A percentile compares a stretch with the other conserved stretches of the same genome.
phyloP scores from a whole-genome alignment of 2,329 filamentous ascomycete species.

The Fusarium sp. region DNA sequence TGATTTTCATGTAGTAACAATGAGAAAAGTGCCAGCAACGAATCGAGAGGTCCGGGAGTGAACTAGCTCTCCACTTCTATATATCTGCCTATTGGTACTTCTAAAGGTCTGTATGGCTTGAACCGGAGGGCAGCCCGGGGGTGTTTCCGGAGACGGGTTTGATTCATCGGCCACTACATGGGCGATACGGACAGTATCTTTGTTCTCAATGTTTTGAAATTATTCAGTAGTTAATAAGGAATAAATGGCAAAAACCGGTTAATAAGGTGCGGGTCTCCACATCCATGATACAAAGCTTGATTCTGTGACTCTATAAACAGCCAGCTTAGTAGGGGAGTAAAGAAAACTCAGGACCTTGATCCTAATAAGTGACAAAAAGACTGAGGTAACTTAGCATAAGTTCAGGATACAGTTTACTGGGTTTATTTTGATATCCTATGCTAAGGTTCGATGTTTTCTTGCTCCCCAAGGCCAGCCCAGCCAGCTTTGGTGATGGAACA shows the following conservation, averaged over 20 bases:
- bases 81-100: slow-evolving; percentile 12
- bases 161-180: slow-evolving; percentile 23
- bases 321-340: neutral
- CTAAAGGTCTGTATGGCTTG: slow-evolving; percentile 10
- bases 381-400: neutral
- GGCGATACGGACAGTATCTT: neutral
- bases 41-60: slow-evolving; percentile 7
- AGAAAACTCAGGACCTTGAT: neutral
- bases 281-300: slow-evolving; percentile 8
- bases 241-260: neutral
- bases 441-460: neutral
- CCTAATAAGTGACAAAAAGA: neutral
- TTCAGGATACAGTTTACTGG: neutral
- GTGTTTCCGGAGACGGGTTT: slow-evolving; percentile 29
- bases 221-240: neutral
- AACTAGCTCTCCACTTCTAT: slow-evolving; percentile 24
- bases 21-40: slow-evolving; percentile 5
- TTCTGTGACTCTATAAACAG: neutral
- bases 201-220: neutral
- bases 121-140: slow-evolving; percentile 33
- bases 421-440: neutral
- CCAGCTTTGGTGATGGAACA: slow-evolving; percentile 8
- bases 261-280: slow-evolving; percentile 1
- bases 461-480: neutral
- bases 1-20: slow-evolving; percentile 13